Evolutionary conservation across 345 rosid species (phyloP).

Genomic region (Moricandia moricandioides): DNA sequence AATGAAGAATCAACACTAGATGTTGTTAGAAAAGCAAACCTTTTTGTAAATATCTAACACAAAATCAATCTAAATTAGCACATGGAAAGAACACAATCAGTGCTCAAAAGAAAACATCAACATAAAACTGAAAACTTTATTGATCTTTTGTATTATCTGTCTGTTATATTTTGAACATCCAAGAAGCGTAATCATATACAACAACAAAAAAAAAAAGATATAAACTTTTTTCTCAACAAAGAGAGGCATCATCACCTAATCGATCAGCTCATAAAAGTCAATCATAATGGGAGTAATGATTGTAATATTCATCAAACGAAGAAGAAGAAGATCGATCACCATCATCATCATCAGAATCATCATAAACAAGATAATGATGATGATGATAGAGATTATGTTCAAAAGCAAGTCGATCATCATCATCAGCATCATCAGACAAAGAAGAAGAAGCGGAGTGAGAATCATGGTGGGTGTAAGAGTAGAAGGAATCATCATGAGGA

Average conservation of each 20-base stretch:
- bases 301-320: constrained; percentile 40
- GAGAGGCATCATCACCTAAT: background rate
- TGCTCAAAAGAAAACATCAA: background rate
- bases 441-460: constrained; percentile 31
- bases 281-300: constrained; percentile 45
- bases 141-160: constrained; percentile 6
- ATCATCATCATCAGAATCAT: constrained; percentile 13
- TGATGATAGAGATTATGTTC: background rate
- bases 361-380: constrained; percentile 21
- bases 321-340: constrained; percentile 28
- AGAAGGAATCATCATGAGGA: constrained; percentile 54
- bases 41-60: background rate
- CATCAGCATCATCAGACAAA: constrained; percentile 31
- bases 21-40: background rate
- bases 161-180: background rate
- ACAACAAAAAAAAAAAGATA: background rate
- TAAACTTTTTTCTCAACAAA: background rate
- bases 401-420: constrained; percentile 26
- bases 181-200: constrained; percentile 5
- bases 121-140: background rate
- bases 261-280: constrained; percentile 28
- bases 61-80: background rate
- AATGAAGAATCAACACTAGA: background rate
- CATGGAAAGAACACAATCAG: constrained; percentile 18
- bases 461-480: constrained; percentile 38